phyloP scores from a whole-genome alignment of 2,329 filamentous ascomycete genomes.

The Ilyonectria sp. region DNA sequence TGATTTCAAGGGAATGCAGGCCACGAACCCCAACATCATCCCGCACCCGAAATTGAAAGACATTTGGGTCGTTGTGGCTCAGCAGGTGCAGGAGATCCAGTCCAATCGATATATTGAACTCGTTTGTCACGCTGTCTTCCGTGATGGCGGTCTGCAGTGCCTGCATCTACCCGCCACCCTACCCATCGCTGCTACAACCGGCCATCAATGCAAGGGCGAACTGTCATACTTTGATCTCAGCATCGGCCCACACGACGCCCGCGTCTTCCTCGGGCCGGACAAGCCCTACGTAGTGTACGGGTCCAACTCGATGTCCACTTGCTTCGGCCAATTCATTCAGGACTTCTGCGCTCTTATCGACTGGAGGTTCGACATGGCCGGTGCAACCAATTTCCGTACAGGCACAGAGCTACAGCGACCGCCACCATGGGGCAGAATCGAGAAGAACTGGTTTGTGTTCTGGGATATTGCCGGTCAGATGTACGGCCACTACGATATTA shows the following conservation, averaged over 20 bases:
- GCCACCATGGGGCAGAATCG: constrained; percentile 58
- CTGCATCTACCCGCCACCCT: constrained; percentile 60
- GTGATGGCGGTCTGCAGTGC: constrained; percentile 59
- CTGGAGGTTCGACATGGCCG: constrained; percentile 53
- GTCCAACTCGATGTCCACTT: constrained; percentile 68
- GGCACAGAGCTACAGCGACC: constrained; percentile 69
- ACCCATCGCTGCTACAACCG: constrained; percentile 62
- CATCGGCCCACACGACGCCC: constrained; percentile 71
- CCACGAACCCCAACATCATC: constrained; percentile 71
- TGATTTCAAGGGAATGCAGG: constrained; percentile 58
- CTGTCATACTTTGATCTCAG: constrained; percentile 60
- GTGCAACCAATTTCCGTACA: constrained; percentile 54
- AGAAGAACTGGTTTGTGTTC: constrained; percentile 77
- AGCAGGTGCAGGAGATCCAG: constrained; percentile 54
- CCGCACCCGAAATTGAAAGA: constrained; percentile 65
- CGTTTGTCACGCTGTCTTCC: constrained; percentile 66
- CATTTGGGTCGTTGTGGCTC: constrained; percentile 68
- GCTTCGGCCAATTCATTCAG: constrained; percentile 71
- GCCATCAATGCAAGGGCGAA: constrained; percentile 61
- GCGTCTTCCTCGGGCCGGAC: constrained; percentile 69
- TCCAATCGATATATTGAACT: constrained; percentile 58
- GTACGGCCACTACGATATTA: constrained; percentile 69
- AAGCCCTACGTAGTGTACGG: constrained; percentile 68
- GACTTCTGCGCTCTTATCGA: constrained; percentile 67
- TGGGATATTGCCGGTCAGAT: constrained; percentile 65